A percentile compares a stretch with the other conserved stretches of the same genome.
Evolutionary conservation across 441 rosid genomes (phyloP).

Genomic region (Erodium moschatum): DNA sequence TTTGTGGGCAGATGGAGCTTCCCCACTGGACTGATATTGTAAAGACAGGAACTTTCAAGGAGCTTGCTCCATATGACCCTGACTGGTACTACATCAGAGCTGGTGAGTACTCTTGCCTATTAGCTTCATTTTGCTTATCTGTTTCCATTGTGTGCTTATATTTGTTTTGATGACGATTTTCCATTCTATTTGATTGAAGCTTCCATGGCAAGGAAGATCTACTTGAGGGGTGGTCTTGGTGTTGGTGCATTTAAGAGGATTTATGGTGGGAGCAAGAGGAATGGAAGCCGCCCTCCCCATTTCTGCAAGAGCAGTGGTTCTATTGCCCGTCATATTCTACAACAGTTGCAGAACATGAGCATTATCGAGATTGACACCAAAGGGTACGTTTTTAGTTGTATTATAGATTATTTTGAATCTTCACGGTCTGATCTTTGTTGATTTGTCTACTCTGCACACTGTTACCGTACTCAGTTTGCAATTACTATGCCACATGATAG

Average conservation of each 20-base stretch:
- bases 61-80: constrained; percentile 88
- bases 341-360: constrained; percentile 59
- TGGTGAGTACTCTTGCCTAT: constrained; percentile 29
- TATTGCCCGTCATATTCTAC: constrained; percentile 73
- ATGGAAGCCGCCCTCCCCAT: constrained; percentile 87
- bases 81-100: constrained; percentile 87
- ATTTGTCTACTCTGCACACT: no score
- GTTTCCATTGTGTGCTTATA: no score
- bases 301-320: constrained; percentile 86
- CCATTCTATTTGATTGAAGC: constrained; percentile 31
- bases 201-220: constrained; percentile 84
- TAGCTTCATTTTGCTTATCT: background rate
- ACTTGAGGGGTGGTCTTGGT: constrained; percentile 80
- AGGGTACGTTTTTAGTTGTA: constrained; percentile 40
- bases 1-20: constrained; percentile 48
- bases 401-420: no score
- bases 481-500: no score
- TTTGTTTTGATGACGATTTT: no score
- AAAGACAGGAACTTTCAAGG: constrained; percentile 70
- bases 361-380: constrained; percentile 58
- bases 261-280: constrained; percentile 88
- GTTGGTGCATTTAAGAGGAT: constrained; percentile 82
- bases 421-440: no score
- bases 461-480: no score
- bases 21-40: constrained; percentile 85